A percentile compares a stretch with the other conserved stretches of the same genome.
phyloP scores from a whole-genome alignment of 495 filamentous ascomycete genomes.

The Aspergillus bertholletiae region DNA sequence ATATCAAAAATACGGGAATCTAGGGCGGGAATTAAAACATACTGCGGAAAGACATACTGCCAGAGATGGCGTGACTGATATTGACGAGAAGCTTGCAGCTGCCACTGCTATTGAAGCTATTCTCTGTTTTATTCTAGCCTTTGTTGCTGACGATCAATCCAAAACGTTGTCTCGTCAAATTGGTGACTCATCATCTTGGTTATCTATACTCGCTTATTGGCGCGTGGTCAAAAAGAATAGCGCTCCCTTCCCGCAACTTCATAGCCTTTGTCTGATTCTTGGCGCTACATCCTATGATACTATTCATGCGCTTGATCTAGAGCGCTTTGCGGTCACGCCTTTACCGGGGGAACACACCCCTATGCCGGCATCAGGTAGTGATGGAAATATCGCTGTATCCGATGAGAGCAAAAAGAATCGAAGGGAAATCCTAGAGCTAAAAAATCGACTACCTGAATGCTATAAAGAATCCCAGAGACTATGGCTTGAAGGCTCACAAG shows the following conservation, averaged over 20 bases:
- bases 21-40: conserved; percentile 49
- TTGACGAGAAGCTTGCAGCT: conserved; percentile 40
- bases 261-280: conserved; percentile 42
- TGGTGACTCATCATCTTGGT: conserved; percentile 44
- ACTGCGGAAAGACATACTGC: conserved; percentile 38
- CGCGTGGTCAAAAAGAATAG: conserved; percentile 39
- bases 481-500: conserved; percentile 43
- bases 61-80: conserved; percentile 23
- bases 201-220: conserved; percentile 48
- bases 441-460: conserved; percentile 36
- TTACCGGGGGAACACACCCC: conserved; percentile 38
- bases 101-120: conserved; percentile 46
- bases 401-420: conserved; percentile 34
- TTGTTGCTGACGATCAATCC: conserved; percentile 43
- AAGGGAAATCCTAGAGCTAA: conserved; percentile 40
- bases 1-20: conserved; percentile 34
- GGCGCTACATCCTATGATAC: conserved; percentile 46
- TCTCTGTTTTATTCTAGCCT: conserved; percentile 47
- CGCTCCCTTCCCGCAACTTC: conserved; percentile 31
- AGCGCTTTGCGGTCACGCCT: conserved; percentile 38
- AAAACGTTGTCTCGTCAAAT: conserved; percentile 29
- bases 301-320: conserved; percentile 43
- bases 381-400: conserved; percentile 27
- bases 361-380: conserved; percentile 36
- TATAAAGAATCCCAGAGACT: conserved; percentile 39